Base-by-base conservation (phyloP, 257 asterid species). In the Buddleja alternifolia region DNA sequence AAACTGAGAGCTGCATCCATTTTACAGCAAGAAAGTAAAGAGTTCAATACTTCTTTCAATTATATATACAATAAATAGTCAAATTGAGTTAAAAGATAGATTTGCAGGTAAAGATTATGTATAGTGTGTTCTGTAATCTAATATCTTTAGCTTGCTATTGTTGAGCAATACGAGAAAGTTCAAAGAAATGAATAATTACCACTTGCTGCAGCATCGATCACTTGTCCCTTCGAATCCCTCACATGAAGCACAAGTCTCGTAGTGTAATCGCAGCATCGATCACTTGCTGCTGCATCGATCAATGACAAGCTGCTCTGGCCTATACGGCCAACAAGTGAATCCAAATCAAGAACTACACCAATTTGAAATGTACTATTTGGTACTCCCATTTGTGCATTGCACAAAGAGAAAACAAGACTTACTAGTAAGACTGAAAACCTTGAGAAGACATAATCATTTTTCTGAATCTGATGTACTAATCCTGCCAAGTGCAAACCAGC, bases 301-400 rank as follows among this genome's bases (percentile, higher is more conserved):
- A 75, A 67, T 3, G 75, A 36, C 71, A 75, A 68, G 41, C 75
- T 68, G 69, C 46, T 53, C 10, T n/a, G 70, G 46, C 75, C 79
- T 21, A 68, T 53, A 9, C 75, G 75, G 3, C 79, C 79, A 0
- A 74, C 75, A 10, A 61, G 58, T 1, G 79, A 52, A 55, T 61
- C 66, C 20, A 54, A 68, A 67, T 74, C 71, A 68, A 74, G 79
- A 67, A 74, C 4, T 29, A 69, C 79, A 24, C 79, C 79, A 45
- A 75, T 66, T 45, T 21, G 67, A 14, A 75, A 75, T 19, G 79
- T 67, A 37, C 15, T 69, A 45, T 62, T 56, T 25, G 44, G 46
- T 20, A 42, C n/a, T 62, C 17, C 63, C 56, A 7, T 65, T 69
- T 72, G 81, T 73, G 84, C 75, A 59, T 29, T 41, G 75, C 84